Conservation (phyloP, 345 rosid species). For the Eucalyptus polyanthemos region DNA sequence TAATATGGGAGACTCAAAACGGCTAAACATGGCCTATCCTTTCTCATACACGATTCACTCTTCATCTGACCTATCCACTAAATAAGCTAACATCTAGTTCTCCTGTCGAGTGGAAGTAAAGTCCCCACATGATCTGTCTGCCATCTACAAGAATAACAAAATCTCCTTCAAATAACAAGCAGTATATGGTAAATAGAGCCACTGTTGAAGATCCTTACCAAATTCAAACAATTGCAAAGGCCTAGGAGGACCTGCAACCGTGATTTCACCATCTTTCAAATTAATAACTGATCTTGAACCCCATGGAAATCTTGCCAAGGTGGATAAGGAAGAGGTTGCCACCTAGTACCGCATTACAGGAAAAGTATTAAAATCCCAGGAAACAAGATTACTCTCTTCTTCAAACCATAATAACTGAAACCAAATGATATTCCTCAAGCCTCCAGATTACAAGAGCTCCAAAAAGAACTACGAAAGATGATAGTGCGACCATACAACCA, state of each 20-base stretch:
- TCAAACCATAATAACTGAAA: neutral
- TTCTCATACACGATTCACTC: neutral
- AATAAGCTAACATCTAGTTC: neutral
- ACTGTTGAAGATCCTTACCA: conserved; percentile 23
- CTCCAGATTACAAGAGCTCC: neutral
- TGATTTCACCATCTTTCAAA: neutral
- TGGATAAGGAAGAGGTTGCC: conserved; percentile 60
- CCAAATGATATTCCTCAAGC: neutral
- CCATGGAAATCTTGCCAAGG: conserved; percentile 65
- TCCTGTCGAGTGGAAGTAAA: neutral
- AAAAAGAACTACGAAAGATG: neutral
- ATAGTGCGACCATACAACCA: neutral
- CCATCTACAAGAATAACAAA: neutral
- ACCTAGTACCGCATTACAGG: conserved; percentile 17
- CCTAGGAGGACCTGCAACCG: conserved; percentile 18
- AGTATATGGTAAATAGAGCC: neutral
- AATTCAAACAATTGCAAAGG: conserved; percentile 70
- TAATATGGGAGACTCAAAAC: neutral
- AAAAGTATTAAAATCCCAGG: neutral
- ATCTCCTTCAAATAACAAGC: neutral
- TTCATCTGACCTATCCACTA: neutral
- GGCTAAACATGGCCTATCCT: neutral
- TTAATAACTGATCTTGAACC: conserved; percentile 44
- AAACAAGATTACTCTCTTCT: neutral
- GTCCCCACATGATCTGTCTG: neutral